These are phyloP conservation scores for Pseudogymnoascus sp. DNA, from an alignment of 2,329 filamentous ascomycete genomes.

Conservation along the genomic window DNA sequence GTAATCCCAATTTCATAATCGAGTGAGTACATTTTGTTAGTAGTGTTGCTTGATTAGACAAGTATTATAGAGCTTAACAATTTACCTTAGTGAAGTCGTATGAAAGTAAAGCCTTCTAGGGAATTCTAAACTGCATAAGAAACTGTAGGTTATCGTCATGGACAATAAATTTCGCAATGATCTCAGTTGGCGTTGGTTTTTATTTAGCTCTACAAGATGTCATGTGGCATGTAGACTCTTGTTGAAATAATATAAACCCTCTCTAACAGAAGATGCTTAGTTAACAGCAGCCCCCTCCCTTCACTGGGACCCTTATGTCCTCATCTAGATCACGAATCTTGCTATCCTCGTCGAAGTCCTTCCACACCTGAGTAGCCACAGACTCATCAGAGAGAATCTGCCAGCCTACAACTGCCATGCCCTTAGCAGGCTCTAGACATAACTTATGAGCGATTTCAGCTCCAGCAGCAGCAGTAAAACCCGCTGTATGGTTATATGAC, in stretches of 20 bases:
- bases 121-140: background rate
- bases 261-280: background rate
- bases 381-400: conserved; percentile 9
- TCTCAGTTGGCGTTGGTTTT: background rate
- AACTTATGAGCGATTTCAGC: conserved; percentile 10
- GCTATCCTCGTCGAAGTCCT: conserved; percentile 8
- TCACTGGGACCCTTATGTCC: background rate
- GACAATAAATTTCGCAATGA: background rate
- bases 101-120: background rate
- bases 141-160: background rate
- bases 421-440: conserved; percentile 5
- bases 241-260: background rate
- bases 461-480: conserved; percentile 4
- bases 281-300: background rate
- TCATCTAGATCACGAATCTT: background rate
- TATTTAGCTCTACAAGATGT: background rate
- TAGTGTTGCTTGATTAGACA: background rate
- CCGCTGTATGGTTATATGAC: conserved; percentile 8
- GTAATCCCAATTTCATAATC: background rate
- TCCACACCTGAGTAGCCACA: conserved; percentile 4
- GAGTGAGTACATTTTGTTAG: background rate
- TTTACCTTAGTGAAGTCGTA: background rate
- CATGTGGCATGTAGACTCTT: background rate
- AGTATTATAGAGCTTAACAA: background rate
- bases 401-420: conserved; percentile 9